Percentiles rank a stretch among this genome's conserved stretches.
phyloP scores from a whole-genome alignment of 371 early-diverging fungal species.

The Mortierella sp. region DNA sequence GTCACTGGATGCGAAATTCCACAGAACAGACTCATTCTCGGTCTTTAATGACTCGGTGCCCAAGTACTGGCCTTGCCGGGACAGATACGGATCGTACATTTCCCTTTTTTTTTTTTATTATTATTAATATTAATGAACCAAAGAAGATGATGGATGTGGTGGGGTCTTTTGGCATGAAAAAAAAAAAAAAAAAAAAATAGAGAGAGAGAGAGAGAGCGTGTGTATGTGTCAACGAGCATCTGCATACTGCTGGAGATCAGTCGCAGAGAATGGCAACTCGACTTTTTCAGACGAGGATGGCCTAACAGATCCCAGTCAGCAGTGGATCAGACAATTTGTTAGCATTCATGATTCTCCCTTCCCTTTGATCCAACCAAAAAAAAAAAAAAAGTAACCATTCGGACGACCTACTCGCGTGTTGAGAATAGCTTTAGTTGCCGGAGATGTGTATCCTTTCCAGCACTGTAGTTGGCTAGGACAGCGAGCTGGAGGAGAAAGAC shows the following conservation, averaged over 20 bases:
- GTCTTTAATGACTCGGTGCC: slow-evolving; percentile 57
- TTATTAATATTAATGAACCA: background rate
- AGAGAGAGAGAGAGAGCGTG: too few relatives aligned
- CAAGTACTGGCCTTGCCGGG: slow-evolving; percentile 56
- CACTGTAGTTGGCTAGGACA: slow-evolving; percentile 86
- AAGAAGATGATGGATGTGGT: too few relatives aligned
- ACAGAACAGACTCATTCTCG: slow-evolving; percentile 34
- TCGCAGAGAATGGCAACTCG: slow-evolving; percentile 22
- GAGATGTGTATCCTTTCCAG: slow-evolving; percentile 93
- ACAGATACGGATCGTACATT: slow-evolving; percentile 56
- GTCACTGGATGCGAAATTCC: background rate
- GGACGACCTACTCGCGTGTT: slow-evolving; percentile 59
- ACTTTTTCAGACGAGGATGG: slow-evolving; percentile 13
- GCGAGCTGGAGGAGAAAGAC: slow-evolving; percentile 78
- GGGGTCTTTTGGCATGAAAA: too few relatives aligned
- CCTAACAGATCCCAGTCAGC: background rate
- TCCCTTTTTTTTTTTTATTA: background rate
- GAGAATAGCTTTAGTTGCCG: slow-evolving; percentile 79
- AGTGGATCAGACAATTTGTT: background rate
- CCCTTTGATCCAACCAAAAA: background rate
- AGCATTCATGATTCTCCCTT: background rate
- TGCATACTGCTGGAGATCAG: slow-evolving; percentile 18
- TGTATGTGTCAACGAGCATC: slow-evolving; percentile 19
- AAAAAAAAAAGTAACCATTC: background rate
- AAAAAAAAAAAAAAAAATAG: too few relatives aligned